These are phyloP conservation scores for Omphalea diandra DNA, from an alignment of 441 rosid genomes.

Conservation along the genomic window DNA sequence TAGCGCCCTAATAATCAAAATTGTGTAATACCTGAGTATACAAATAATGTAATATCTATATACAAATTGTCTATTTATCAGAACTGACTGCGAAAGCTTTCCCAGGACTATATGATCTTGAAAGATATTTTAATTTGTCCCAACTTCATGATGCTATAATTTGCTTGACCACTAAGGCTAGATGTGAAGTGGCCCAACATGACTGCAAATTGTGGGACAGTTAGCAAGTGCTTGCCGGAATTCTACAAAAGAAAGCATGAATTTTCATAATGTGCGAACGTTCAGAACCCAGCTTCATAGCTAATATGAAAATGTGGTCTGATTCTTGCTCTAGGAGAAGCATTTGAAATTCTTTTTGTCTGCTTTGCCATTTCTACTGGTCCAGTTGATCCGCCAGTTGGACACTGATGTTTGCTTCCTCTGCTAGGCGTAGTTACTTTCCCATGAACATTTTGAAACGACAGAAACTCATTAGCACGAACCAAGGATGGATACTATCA, in stretches of 20 bases:
- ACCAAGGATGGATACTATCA: no score
- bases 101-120: background rate
- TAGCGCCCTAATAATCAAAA: background rate
- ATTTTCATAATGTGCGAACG: no score
- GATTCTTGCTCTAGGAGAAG: background rate
- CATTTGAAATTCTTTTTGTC: background rate
- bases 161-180: background rate
- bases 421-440: background rate
- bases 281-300: no score
- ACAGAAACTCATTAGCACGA: background rate
- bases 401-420: background rate
- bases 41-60: background rate
- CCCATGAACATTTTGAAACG: background rate
- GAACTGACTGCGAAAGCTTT: constrained; percentile 4
- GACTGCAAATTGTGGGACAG: background rate
- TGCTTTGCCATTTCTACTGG: background rate
- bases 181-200: background rate
- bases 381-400: no score
- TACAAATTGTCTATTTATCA: background rate
- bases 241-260: background rate
- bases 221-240: background rate
- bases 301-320: background rate
- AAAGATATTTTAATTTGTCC: background rate
- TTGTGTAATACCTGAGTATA: no score
- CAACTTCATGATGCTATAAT: background rate